Evolutionary conservation across 805 yeast species (phyloP).

Genomic region (Ogataea degrootiae): DNA sequence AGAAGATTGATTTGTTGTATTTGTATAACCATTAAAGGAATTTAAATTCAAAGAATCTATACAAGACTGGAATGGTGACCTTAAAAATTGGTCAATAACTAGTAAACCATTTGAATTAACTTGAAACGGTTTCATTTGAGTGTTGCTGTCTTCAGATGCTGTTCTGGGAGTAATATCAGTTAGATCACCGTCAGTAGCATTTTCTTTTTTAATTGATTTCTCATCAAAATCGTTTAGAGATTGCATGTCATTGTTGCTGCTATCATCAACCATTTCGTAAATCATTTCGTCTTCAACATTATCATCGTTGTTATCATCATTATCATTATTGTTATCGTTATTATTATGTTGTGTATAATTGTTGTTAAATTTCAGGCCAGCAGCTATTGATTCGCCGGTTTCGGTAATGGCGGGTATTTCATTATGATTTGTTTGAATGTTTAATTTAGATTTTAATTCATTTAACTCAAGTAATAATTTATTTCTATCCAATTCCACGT

Average conservation of each 20-base stretch:
- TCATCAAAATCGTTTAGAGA: no score
- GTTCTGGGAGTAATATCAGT: no score
- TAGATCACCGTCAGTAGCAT: no score
- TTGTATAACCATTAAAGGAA: slow-evolving; percentile 26
- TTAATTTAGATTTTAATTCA: slow-evolving; percentile 16
- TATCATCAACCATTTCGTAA: not conserved
- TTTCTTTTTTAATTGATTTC: no score
- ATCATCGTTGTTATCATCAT: slow-evolving; percentile 9
- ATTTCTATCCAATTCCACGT: slow-evolving; percentile 53
- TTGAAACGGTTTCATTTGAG: not conserved
- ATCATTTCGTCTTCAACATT: not conserved
- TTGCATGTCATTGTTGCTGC: not conserved
- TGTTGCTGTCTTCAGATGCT: not conserved
- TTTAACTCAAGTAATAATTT: slow-evolving; percentile 33
- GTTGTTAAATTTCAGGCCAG: not conserved
- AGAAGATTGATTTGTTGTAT: no score
- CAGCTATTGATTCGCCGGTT: slow-evolving; percentile 8
- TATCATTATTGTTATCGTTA: slow-evolving; percentile 2
- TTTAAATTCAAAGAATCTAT: slow-evolving; percentile 20
- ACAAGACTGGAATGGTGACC: slow-evolving; percentile 20
- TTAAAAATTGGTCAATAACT: slow-evolving; percentile 25
- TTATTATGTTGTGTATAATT: not conserved
- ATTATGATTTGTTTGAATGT: not conserved
- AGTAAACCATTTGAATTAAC: slow-evolving; percentile 20
- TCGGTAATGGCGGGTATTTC: not conserved